Percentiles rank a stretch among this genome's conserved stretches.
These are phyloP conservation scores for Candolleomyces aberdarensis DNA, from an alignment of 768 basidiomycete species.

Conservation along the genomic window DNA sequence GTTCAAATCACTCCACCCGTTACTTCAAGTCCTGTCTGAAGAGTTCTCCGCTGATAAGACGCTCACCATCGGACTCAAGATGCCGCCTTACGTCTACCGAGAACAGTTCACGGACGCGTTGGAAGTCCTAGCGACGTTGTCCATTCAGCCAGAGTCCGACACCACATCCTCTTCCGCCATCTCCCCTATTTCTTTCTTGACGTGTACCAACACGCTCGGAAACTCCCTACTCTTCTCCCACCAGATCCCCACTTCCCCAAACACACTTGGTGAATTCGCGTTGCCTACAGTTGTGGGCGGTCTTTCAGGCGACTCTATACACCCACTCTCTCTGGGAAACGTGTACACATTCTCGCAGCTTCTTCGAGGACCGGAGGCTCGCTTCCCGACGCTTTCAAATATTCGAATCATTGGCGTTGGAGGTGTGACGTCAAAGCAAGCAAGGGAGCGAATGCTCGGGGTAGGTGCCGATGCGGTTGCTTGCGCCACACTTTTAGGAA, in stretches of 20 bases:
- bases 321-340: constrained; percentile 76
- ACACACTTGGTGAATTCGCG: constrained; percentile 37
- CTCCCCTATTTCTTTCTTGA: constrained; percentile 66
- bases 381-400: constrained; percentile 19
- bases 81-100: constrained; percentile 69
- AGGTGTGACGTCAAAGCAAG: constrained; percentile 64
- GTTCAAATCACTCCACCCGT: constrained; percentile 44
- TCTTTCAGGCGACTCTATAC: constrained; percentile 72
- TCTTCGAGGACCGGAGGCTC: constrained; percentile 28
- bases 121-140: constrained; percentile 49
- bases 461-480: constrained; percentile 76
- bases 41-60: constrained; percentile 47
- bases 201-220: constrained; percentile 81
- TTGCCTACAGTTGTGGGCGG: constrained; percentile 68
- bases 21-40: constrained; percentile 54
- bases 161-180: constrained; percentile 7
- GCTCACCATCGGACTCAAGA: constrained; percentile 71
- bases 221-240: constrained; percentile 61
- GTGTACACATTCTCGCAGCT: constrained; percentile 60
- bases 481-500: constrained; percentile 50
- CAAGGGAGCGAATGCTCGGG: constrained; percentile 62
- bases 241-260: constrained; percentile 31
- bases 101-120: constrained; percentile 57
- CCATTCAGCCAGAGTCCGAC: constrained; percentile 28
- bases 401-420: constrained; percentile 79